Conservation (phyloP, 2,329 filamentous ascomycete genomes). For the Aspergillus tamarii region DNA sequence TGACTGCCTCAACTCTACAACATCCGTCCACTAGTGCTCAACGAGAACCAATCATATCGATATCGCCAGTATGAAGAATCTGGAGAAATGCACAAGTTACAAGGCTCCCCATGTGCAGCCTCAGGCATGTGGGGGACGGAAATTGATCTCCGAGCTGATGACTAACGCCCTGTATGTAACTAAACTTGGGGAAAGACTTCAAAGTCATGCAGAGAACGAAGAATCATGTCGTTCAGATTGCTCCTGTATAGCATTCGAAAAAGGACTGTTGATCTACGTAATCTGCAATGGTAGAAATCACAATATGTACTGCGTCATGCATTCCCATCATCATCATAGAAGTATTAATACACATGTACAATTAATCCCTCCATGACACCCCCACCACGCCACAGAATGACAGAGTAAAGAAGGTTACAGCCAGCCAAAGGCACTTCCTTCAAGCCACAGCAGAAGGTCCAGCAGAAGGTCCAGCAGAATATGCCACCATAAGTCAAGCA, state of each 20-base stretch:
- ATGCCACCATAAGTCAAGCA: not conserved
- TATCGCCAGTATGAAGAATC: not conserved
- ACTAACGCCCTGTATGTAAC: not conserved
- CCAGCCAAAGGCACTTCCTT: not conserved
- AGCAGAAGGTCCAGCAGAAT: not conserved
- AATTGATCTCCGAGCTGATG: not conserved
- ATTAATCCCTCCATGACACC: slow-evolving; percentile 4
- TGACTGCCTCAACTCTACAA: not conserved
- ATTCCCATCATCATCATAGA: slow-evolving; percentile 5
- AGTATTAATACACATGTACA: slow-evolving; percentile 10
- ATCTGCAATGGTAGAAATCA: not conserved
- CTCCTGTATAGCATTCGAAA: not conserved
- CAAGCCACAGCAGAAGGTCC: not conserved
- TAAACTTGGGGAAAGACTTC: not conserved
- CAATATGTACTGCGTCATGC: slow-evolving; percentile 5
- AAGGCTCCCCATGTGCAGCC: not conserved
- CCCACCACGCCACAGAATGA: not conserved
- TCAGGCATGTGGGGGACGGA: not conserved
- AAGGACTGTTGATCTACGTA: not conserved
- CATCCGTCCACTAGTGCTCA: not conserved
- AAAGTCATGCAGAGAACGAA: not conserved
- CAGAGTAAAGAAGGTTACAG: not conserved
- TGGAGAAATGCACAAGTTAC: not conserved
- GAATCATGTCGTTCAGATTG: not conserved
- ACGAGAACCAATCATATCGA: not conserved